These are phyloP conservation scores for Podaxis sp. DNA, from an alignment of 768 basidiomycete genomes.

Conservation along the genomic window DNA sequence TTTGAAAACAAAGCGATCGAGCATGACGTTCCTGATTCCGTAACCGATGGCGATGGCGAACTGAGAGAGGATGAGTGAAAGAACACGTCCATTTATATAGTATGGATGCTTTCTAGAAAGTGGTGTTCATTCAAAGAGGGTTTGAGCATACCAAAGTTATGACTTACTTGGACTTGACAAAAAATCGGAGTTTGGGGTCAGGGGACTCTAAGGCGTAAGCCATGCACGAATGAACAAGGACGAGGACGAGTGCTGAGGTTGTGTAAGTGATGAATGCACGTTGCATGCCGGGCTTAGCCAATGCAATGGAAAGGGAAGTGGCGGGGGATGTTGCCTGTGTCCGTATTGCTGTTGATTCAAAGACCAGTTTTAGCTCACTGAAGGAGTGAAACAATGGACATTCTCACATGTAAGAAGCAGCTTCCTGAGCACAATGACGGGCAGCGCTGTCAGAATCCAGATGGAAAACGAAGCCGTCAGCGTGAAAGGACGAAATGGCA, in stretches of 20 bases:
- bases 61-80: conserved; percentile 62
- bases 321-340: conserved; percentile 54
- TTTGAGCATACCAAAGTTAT: background rate
- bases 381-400: background rate
- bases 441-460: conserved; percentile 58
- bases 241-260: conserved; percentile 43
- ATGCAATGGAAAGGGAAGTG: conserved; percentile 42
- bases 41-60: conserved; percentile 44
- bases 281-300: conserved; percentile 46
- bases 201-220: conserved; percentile 34
- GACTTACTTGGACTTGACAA: conserved; percentile 66
- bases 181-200: conserved; percentile 49
- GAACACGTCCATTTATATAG: conserved; percentile 66
- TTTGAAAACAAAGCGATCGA: conserved; percentile 56
- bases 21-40: conserved; percentile 56
- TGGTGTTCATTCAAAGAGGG: background rate
- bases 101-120: conserved; percentile 66
- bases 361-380: background rate
- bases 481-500: conserved; percentile 44
- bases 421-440: conserved; percentile 59
- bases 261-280: conserved; percentile 47
- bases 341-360: conserved; percentile 38
- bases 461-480: conserved; percentile 38
- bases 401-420: conserved; percentile 56
- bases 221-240: conserved; percentile 43